These are phyloP conservation scores for Phylloporus scabripes DNA, from an alignment of 768 basidiomycete genomes.

Conservation along the genomic window DNA sequence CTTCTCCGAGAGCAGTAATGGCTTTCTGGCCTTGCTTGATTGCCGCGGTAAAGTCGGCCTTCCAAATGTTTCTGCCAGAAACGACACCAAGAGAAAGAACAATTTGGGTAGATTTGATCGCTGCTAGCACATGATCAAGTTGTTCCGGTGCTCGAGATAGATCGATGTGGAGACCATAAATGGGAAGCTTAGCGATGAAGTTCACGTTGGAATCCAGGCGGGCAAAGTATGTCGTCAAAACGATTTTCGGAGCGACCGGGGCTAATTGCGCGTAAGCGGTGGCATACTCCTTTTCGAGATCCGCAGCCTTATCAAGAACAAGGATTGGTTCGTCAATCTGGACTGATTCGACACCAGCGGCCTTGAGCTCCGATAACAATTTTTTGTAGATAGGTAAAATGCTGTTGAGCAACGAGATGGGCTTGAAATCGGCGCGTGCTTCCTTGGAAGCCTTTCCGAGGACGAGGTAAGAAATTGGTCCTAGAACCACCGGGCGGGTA, in stretches of 20 bases:
- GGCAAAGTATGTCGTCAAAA: slow-evolving; percentile 94
- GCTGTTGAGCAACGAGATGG: slow-evolving; percentile 84
- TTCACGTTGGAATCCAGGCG: slow-evolving; percentile 90
- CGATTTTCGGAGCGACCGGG: slow-evolving; percentile 82
- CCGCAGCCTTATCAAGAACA: slow-evolving; percentile 79
- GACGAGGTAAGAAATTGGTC: slow-evolving; percentile 91
- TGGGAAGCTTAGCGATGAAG: slow-evolving; percentile 86
- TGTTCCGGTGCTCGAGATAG: slow-evolving; percentile 90
- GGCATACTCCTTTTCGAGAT: slow-evolving; percentile 73
- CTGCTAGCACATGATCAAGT: slow-evolving; percentile 74
- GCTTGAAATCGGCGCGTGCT: slow-evolving; percentile 77
- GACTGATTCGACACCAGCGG: slow-evolving; percentile 89
- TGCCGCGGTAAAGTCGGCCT: slow-evolving; percentile 84
- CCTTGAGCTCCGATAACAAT: slow-evolving; percentile 85
- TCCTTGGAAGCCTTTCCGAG: slow-evolving; percentile 90
- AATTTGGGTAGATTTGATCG: slow-evolving; percentile 77
- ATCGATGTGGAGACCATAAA: slow-evolving; percentile 94
- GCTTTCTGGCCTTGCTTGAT: slow-evolving; percentile 82
- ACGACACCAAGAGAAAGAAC: slow-evolving; percentile 91
- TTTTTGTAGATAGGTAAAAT: slow-evolving; percentile 90
- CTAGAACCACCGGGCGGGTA: slow-evolving; percentile 94
- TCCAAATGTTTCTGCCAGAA: slow-evolving; percentile 99
- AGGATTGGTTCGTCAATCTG: slow-evolving; percentile 97
- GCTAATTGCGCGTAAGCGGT: slow-evolving; percentile 77
- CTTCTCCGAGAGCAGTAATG: slow-evolving; percentile 72